phyloP scores from a whole-genome alignment of 352 stramenopile genomes.

The Phytophthora lateralis region DNA sequence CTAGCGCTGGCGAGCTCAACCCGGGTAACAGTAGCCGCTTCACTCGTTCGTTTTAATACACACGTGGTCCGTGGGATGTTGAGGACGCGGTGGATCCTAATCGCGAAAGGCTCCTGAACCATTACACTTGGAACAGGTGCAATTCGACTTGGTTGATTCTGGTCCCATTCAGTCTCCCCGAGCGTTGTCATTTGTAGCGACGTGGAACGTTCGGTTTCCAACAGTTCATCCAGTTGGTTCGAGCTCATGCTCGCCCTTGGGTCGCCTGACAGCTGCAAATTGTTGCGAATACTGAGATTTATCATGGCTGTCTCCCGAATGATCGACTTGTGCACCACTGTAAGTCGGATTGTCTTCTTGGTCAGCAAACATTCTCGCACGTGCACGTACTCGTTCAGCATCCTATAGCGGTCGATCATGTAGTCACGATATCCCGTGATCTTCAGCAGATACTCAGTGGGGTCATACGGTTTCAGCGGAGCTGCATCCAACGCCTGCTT shows the following conservation, averaged over 20 bases:
- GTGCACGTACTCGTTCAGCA: conserved; percentile 86
- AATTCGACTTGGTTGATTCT: conserved; percentile 30
- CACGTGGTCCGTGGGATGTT: conserved; percentile 79
- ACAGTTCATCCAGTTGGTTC: conserved; percentile 60
- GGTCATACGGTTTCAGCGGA: conserved; percentile 71
- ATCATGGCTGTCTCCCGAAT: conserved; percentile 79
- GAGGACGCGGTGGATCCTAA: conserved; percentile 70
- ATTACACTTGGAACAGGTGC: conserved; percentile 47
- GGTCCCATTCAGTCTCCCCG: conserved; percentile 59
- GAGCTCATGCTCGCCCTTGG: conserved; percentile 19
- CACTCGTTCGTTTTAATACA: conserved; percentile 58
- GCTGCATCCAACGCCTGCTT: conserved; percentile 72
- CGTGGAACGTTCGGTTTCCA: conserved; percentile 42
- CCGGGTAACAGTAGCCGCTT: conserved; percentile 54
- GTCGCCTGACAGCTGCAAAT: conserved; percentile 42
- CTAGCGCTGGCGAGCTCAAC: conserved; percentile 59
- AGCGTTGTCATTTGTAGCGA: conserved; percentile 71
- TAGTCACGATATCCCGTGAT: conserved; percentile 84
- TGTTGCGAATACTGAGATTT: conserved; percentile 69
- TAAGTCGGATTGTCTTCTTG: conserved; percentile 84
- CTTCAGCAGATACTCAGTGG: conserved; percentile 79
- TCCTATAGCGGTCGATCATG: conserved; percentile 76
- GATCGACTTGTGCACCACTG: conserved; percentile 79
- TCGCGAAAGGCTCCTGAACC: conserved; percentile 66
- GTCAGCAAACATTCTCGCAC: conserved; percentile 80